Base-by-base conservation (phyloP, 108 stramenopile species). In the Parietichytrium sp. region DNA sequence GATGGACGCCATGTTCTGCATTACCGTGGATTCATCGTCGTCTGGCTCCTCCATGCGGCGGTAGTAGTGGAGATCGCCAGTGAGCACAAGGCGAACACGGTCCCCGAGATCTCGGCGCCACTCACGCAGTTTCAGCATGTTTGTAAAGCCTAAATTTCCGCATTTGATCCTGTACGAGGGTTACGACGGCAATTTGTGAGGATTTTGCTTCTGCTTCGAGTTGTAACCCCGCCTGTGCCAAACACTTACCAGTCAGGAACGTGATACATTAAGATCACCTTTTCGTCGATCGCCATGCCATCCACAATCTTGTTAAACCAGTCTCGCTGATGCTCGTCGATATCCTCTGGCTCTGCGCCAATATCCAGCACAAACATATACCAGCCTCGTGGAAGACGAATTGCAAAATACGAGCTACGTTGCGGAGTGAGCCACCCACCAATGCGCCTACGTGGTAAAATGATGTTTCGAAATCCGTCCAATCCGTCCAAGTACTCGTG, bases 171-270 rank as follows among this genome's bases (percentile, higher is more conserved):
- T n/a, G n/a, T n/a, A n/a, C n/a, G n/a, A n/a, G n/a, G n/a, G n/a
- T n/a, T n/a, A n/a, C n/a, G n/a, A n/a, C n/a, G n/a, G n/a, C n/a
- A n/a, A n/a, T n/a, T n/a, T n/a, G n/a, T n/a, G n/a, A n/a, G n/a
- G n/a, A n/a, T n/a, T n/a, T n/a, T n/a, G n/a, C n/a, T n/a, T n/a
- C n/a, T n/a, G n/a, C n/a, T n/a, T n/a, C n/a, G n/a, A n/a, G n/a
- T n/a, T n/a, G n/a, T n/a, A n/a, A n/a, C n/a, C n/a, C n/a, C n/a
- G n/a, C n/a, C n/a, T n/a, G n/a, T n/a, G n/a, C n/a, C n/a, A n/a
- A n/a, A n/a, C n/a, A n/a, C n/a, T n/a, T n/a, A n/a, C 61, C 61
- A 72, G 10, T 72, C 61, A 13, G 61, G 61, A 31, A 72, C 61
- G 61, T 72, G 61, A 20, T 72, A 72, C 1, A 72, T 10, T 42